Conservation (phyloP, 306 rosid species). For the Rosa multiflora region DNA sequence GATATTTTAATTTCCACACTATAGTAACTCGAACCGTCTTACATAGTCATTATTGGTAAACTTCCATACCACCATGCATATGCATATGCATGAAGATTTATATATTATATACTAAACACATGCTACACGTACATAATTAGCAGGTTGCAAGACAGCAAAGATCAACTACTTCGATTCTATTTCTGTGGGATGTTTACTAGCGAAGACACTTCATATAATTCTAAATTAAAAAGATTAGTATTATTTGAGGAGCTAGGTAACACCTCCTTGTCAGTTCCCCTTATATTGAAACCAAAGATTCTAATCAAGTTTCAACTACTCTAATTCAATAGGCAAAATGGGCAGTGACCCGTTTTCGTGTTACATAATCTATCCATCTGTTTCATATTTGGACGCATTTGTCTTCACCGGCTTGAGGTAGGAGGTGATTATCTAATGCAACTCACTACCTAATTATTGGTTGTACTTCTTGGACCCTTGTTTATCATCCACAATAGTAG, state of each 20-base stretch:
- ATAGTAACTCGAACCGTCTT: too few relatives aligned
- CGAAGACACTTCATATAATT: background rate
- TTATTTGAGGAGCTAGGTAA: background rate
- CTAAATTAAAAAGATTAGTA: background rate
- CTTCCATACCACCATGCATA: background rate
- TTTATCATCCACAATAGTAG: background rate
- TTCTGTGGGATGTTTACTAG: background rate
- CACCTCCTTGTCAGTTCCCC: conserved; percentile 14
- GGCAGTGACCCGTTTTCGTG: conserved; percentile 12
- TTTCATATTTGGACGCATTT: background rate
- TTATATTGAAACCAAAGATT: background rate
- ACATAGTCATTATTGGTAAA: background rate
- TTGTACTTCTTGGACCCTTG: background rate
- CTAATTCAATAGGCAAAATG: background rate
- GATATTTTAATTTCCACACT: too few relatives aligned
- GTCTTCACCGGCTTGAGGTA: background rate
- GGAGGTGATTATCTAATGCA: conserved; percentile 25
- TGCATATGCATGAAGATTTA: background rate
- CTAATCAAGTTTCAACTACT: background rate
- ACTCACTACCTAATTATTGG: conserved; percentile 30
- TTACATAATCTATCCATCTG: conserved; percentile 18
- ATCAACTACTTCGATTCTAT: background rate
- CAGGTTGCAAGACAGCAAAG: background rate
- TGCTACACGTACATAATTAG: background rate
- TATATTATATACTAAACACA: background rate